phyloP scores from a whole-genome alignment of 228 moss, liverwort and hornwort genomes.

The Sphagnum fallax region DNA sequence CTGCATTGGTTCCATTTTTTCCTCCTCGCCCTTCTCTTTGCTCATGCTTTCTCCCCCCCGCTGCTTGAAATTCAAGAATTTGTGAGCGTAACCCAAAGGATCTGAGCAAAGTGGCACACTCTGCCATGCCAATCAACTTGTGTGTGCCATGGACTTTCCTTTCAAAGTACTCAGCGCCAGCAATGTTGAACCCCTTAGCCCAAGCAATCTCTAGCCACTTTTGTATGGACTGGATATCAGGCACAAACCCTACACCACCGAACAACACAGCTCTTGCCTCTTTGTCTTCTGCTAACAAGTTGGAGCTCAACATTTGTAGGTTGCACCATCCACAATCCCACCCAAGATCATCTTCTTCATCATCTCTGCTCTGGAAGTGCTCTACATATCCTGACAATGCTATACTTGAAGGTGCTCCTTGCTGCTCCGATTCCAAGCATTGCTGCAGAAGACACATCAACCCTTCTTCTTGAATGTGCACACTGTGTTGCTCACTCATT shows the following conservation, averaged over 20 bases:
- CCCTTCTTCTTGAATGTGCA: slow-evolving; percentile 46
- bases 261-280: slow-evolving; percentile 47
- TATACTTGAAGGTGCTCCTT: slow-evolving; percentile 14
- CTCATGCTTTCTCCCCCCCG: slow-evolving; percentile 14
- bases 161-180: slow-evolving; percentile 56
- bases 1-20: not conserved
- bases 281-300: slow-evolving; percentile 20
- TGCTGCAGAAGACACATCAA: slow-evolving; percentile 40
- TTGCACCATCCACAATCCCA: slow-evolving; percentile 92
- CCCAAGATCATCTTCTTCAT: slow-evolving; percentile 42
- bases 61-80: slow-evolving; percentile 56
- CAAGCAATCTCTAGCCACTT: slow-evolving; percentile 77
- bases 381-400: slow-evolving; percentile 46
- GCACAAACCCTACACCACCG: slow-evolving; percentile 63
- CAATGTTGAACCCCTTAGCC: slow-evolving; percentile 48
- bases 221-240: slow-evolving; percentile 62
- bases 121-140: slow-evolving; percentile 79
- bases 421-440: slow-evolving; percentile 24
- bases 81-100: slow-evolving; percentile 62
- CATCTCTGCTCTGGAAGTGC: slow-evolving; percentile 53
- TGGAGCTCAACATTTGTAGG: slow-evolving; percentile 67
- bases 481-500: slow-evolving; percentile 1
- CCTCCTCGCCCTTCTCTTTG: not conserved
- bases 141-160: slow-evolving; percentile 56
- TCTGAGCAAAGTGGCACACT: slow-evolving; percentile 68